phyloP scores from a whole-genome alignment of 805 yeast genomes.

The Metschnikowia bowlesiae region DNA sequence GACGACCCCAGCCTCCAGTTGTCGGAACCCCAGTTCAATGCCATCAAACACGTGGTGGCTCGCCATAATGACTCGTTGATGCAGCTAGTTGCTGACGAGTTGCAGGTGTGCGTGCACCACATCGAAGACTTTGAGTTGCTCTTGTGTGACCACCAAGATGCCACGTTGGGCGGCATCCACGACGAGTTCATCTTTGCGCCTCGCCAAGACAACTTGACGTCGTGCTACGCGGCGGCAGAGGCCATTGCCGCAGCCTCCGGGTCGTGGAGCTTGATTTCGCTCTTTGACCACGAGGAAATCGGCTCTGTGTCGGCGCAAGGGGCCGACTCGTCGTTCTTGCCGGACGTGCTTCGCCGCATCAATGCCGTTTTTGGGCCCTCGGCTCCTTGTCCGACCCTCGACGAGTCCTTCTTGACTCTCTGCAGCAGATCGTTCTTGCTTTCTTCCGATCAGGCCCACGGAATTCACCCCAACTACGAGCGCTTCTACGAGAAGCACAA shows the following conservation, averaged over 20 bases:
- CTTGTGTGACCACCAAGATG: slow-evolving; percentile 77
- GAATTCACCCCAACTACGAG: slow-evolving; percentile 89
- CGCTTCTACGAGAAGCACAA: slow-evolving; percentile 72
- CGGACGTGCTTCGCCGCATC: slow-evolving; percentile 69
- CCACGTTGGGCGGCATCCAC: slow-evolving; percentile 81
- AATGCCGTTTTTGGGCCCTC: slow-evolving; percentile 31
- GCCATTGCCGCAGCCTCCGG: slow-evolving; percentile 59
- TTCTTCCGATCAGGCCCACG: slow-evolving; percentile 96
- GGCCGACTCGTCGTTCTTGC: slow-evolving; percentile 88
- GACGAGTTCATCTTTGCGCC: slow-evolving; percentile 91
- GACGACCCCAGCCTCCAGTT: slow-evolving; percentile 46
- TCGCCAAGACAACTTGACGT: slow-evolving; percentile 83
- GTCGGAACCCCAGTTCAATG: slow-evolving; percentile 54
- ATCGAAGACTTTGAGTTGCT: slow-evolving; percentile 90
- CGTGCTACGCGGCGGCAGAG: slow-evolving; percentile 74
- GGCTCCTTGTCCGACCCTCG: slow-evolving; percentile 45
- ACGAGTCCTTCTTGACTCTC: slow-evolving; percentile 4
- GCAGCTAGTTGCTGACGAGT: slow-evolving; percentile 62
- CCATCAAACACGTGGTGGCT: slow-evolving; percentile 57
- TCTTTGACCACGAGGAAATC: slow-evolving; percentile 94
- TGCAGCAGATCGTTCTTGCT: slow-evolving; percentile 61
- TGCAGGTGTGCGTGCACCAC: slow-evolving; percentile 45
- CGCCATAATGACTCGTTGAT: slow-evolving; percentile 78
- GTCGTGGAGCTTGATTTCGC: slow-evolving; percentile 58
- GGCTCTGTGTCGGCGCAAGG: slow-evolving; percentile 96